These are phyloP conservation scores for Trichoderma sp. DNA, from an alignment of 2,329 filamentous ascomycete genomes.

Conservation along the genomic window DNA sequence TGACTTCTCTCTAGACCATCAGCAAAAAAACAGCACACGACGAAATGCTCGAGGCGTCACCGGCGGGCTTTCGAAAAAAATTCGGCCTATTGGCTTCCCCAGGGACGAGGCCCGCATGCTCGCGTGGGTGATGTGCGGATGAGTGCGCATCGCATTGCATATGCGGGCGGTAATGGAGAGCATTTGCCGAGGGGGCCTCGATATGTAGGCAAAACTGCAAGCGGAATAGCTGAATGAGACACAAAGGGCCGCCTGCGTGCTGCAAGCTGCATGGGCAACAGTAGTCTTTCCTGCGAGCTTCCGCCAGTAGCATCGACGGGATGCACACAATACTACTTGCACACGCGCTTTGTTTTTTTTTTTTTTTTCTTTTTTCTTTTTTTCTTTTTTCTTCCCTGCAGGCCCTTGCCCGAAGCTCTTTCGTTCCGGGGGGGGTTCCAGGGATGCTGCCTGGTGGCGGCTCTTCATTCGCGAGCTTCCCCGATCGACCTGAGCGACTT, in stretches of 20 bases:
- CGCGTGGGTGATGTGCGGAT: conserved; percentile 12
- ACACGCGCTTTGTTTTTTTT: too few species aligned
- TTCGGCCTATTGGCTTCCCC: not conserved
- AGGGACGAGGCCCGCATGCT: conserved; percentile 8
- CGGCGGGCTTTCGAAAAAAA: not conserved
- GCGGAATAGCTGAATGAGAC: conserved; percentile 5
- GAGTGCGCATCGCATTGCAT: conserved; percentile 4
- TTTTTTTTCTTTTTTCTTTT: too few species aligned
- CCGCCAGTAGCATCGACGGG: not conserved
- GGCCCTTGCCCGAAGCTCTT: not conserved
- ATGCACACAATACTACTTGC: not conserved
- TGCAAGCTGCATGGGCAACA: not conserved
- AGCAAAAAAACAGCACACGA: not conserved
- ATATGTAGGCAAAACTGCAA: not conserved
- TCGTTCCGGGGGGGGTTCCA: not conserved
- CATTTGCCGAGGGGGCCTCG: not conserved
- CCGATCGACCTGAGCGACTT: not conserved
- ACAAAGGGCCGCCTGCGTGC: not conserved
- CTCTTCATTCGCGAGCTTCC: not conserved
- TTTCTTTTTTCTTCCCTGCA: too few species aligned
- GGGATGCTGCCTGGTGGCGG: not conserved
- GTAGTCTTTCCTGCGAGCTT: not conserved
- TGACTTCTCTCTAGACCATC: not conserved
- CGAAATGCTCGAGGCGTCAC: not conserved
- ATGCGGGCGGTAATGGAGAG: conserved; percentile 1